phyloP scores from a whole-genome alignment of 106 monocot genomes.

The Platanthera guangdongensis region DNA sequence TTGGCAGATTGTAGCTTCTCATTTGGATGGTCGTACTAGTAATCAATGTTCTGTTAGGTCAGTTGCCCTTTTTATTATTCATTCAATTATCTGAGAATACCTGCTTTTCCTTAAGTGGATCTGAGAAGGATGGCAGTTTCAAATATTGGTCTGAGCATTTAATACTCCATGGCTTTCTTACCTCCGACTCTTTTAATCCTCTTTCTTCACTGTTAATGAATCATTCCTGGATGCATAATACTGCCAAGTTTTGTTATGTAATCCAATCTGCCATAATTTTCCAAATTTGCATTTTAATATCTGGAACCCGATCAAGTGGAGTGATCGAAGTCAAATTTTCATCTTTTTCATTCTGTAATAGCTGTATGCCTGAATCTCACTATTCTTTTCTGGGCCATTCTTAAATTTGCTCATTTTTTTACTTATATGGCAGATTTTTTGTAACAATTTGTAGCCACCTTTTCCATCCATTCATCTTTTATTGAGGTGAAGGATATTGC shows the following conservation, averaged over 20 bases:
- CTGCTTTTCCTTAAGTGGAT: not conserved
- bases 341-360: not conserved
- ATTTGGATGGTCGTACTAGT: constrained; percentile 75
- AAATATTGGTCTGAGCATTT: not conserved
- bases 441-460: not conserved
- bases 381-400: not conserved
- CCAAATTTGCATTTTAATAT: not conserved
- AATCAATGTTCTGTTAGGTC: constrained; percentile 92
- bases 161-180: not conserved
- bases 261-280: not conserved
- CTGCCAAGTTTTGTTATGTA: not conserved
- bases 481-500: too few species aligned
- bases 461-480: not conserved
- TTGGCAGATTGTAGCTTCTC: constrained; percentile 81
- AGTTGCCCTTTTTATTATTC: constrained; percentile 2
- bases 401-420: not conserved
- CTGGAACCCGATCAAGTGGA: not conserved
- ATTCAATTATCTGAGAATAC: not conserved
- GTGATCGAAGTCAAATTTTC: not conserved
- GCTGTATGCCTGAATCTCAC: not conserved
- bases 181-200: not conserved
- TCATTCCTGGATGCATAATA: not conserved
- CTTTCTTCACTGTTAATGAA: not conserved
- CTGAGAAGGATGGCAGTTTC: not conserved
- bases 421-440: not conserved